A percentile compares a stretch with the other conserved stretches of the same genome.
These are phyloP conservation scores for Trichomonascus vanleenenianus DNA, from an alignment of 805 yeast species.

Conservation along the genomic window DNA sequence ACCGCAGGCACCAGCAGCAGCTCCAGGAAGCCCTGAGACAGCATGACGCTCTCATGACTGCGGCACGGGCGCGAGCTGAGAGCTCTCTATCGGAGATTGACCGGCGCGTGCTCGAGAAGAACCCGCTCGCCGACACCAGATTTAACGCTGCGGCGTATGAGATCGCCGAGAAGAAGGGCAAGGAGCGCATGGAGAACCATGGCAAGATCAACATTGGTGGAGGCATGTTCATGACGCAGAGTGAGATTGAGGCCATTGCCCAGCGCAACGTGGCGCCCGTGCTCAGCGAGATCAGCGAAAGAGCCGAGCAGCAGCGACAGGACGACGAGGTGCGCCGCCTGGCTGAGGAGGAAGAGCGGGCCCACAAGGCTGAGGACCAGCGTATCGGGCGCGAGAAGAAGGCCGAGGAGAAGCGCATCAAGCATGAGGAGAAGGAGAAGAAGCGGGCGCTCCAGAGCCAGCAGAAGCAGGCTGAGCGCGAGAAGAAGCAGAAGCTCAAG, in stretches of 20 bases:
- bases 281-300: conserved; percentile 57
- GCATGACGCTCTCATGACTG: conserved; percentile 37
- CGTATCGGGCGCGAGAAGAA: conserved; percentile 13
- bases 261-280: conserved; percentile 75
- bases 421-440: conserved; percentile 18
- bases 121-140: conserved; percentile 33
- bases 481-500: conserved; percentile 16
- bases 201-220: conserved; percentile 78
- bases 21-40: conserved; percentile 10
- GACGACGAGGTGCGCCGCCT: conserved; percentile 40
- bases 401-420: conserved; percentile 21
- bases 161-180: conserved; percentile 62
- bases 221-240: conserved; percentile 67
- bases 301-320: conserved; percentile 63
- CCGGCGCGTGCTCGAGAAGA: conserved; percentile 34
- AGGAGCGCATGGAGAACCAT: conserved; percentile 43
- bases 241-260: conserved; percentile 76
- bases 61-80: conserved; percentile 47
- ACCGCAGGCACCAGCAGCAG: conserved; percentile 17
- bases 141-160: conserved; percentile 68
- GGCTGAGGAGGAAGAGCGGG: conserved; percentile 25
- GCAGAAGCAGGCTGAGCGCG: conserved; percentile 15
- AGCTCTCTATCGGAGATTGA: conserved; percentile 34
- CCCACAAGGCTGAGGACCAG: conserved; percentile 11
- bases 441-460: conserved; percentile 10